These are phyloP conservation scores for Fusarium xylarioides DNA, from an alignment of 2,329 filamentous ascomycete genomes.

Conservation along the genomic window DNA sequence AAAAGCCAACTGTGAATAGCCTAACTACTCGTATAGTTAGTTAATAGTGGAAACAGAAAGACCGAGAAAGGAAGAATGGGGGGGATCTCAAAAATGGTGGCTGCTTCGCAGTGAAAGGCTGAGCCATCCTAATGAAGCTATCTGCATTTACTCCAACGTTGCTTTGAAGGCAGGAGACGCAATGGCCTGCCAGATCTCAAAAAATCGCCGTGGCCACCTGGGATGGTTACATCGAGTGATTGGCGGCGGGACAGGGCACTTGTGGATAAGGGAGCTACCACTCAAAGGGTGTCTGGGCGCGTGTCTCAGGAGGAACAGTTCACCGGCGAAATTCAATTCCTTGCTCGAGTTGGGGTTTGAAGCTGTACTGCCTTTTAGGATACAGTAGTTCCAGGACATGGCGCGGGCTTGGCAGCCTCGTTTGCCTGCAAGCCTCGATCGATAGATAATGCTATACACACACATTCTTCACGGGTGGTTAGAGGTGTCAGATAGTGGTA, in stretches of 20 bases:
- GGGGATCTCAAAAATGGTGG: conserved; percentile 13
- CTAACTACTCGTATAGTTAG: background rate
- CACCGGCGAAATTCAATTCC: conserved; percentile 37
- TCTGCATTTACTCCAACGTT: conserved; percentile 31
- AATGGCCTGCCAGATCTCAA: conserved; percentile 43
- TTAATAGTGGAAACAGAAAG: background rate
- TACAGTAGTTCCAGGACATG: conserved; percentile 18
- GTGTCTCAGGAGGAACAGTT: conserved; percentile 42
- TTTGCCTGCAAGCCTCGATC: conserved; percentile 31
- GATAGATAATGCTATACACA: conserved; percentile 17
- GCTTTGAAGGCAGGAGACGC: conserved; percentile 34
- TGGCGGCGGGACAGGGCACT: conserved; percentile 27
- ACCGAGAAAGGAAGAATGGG: conserved; percentile 1
- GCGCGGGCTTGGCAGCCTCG: conserved; percentile 30
- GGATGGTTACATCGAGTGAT: conserved; percentile 43
- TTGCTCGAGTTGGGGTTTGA: conserved; percentile 25
- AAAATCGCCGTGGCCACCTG: conserved; percentile 41
- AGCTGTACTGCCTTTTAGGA: conserved; percentile 9
- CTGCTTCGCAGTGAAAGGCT: conserved; percentile 5
- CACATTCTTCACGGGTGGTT: conserved; percentile 15
- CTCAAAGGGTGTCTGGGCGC: conserved; percentile 40
- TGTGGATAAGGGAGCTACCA: conserved; percentile 37
- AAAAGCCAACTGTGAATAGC: conserved; percentile 11
- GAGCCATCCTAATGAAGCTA: conserved; percentile 28
- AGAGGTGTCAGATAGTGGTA: conserved; percentile 3